A percentile compares a stretch with the other conserved stretches of the same genome.
Conservation (phyloP, 2,329 filamentous ascomycete species). For the Aureobasidium sp. region DNA sequence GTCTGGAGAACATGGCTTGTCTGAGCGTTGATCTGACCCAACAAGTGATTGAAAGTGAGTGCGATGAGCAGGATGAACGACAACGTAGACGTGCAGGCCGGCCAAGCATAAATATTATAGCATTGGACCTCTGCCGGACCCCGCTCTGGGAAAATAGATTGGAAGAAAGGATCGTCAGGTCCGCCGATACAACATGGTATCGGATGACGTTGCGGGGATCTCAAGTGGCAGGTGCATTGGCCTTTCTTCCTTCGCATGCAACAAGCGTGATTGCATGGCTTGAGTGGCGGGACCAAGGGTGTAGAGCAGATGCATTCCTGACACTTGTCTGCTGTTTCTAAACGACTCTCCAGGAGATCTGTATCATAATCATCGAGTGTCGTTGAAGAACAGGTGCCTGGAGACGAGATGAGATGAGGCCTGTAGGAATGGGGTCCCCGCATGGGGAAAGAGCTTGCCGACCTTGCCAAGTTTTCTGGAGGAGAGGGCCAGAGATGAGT, state of each 20-base stretch:
- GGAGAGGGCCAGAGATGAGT: background rate
- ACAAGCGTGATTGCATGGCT: background rate
- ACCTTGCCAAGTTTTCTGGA: slow-evolving; percentile 2
- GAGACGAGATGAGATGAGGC: background rate
- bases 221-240: background rate
- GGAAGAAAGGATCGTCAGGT: slow-evolving; percentile 7
- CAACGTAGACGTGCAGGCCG: background rate
- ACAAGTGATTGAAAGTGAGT: background rate
- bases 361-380: background rate
- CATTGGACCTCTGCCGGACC: slow-evolving; percentile 1
- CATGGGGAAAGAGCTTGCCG: background rate
- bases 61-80: background rate
- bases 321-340: background rate
- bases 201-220: slow-evolving; percentile 8
- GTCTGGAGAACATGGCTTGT: background rate
- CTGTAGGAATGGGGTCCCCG: slow-evolving; percentile 1
- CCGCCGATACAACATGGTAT: background rate
- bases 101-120: background rate
- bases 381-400: background rate
- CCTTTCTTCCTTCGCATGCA: background rate
- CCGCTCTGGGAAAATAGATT: slow-evolving; percentile 1
- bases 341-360: background rate
- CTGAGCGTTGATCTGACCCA: background rate
- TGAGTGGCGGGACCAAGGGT: background rate
- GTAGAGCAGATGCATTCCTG: background rate